Evolutionary conservation across 1,284 basidiomycete species (phyloP).

Genomic region (Trichosporon coremiiforme): DNA sequence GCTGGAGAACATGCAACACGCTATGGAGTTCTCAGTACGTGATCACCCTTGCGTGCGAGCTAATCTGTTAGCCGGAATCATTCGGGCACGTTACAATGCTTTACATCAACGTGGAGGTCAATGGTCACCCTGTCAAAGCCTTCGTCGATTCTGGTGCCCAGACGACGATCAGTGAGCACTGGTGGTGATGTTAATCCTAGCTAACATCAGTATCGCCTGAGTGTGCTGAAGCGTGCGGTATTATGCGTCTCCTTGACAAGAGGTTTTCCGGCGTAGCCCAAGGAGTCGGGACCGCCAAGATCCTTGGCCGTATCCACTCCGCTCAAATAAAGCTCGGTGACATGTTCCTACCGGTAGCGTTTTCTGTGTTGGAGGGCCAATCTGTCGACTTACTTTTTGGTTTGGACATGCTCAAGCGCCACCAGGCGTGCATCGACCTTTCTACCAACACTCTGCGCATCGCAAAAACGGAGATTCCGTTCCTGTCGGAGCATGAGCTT

Average conservation of each 20-base stretch:
- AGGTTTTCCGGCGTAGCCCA: slow-evolving; percentile 86
- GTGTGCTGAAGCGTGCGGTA: slow-evolving; percentile 87
- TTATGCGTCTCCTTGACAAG: slow-evolving; percentile 89
- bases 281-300: slow-evolving; percentile 95
- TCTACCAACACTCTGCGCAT: slow-evolving; percentile 84
- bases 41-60: slow-evolving; percentile 56
- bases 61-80: slow-evolving; percentile 70
- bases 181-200: too few species aligned
- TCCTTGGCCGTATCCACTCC: slow-evolving; percentile 90
- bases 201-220: slow-evolving; percentile 78
- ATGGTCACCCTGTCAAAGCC: slow-evolving; percentile 85
- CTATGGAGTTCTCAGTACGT: slow-evolving; percentile 73
- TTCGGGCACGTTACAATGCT: slow-evolving; percentile 97
- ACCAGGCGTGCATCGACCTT: slow-evolving; percentile 94
- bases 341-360: slow-evolving; percentile 82
- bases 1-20: slow-evolving; percentile 86
- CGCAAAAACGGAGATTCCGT: slow-evolving; percentile 78
- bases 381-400: slow-evolving; percentile 93
- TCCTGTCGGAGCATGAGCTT: slow-evolving; percentile 91
- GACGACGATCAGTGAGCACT: slow-evolving; percentile 82
- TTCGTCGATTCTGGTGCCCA: slow-evolving; percentile 99
- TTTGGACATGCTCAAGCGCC: slow-evolving; percentile 96
- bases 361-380: slow-evolving; percentile 94
- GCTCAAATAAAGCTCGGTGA: slow-evolving; percentile 87
- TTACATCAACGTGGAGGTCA: slow-evolving; percentile 79